These are phyloP conservation scores for Fusarium pseudonygamai DNA, from an alignment of 2,329 filamentous ascomycete species.

Conservation along the genomic window DNA sequence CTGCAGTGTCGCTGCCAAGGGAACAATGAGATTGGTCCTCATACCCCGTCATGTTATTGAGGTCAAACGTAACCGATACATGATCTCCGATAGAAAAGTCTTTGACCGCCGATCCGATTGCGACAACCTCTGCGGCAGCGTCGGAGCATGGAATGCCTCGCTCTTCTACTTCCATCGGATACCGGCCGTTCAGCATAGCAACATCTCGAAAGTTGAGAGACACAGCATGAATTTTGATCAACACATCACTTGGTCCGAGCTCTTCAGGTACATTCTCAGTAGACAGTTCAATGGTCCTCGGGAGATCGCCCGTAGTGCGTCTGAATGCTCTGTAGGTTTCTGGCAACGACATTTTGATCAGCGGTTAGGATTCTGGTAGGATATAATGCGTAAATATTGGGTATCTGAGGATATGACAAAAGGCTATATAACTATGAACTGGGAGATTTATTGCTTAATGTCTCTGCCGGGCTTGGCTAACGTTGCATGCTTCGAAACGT, in stretches of 20 bases:
- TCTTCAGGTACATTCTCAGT: fast-evolving
- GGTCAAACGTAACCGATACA: neutral
- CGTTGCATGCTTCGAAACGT: too few species aligned
- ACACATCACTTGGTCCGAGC: neutral
- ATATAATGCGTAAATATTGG: neutral
- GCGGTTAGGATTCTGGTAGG: fast-evolving
- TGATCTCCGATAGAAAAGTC: neutral
- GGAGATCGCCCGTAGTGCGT: neutral
- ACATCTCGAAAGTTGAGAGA: neutral
- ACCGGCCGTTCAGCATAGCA: neutral
- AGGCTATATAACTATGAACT: fast-evolving
- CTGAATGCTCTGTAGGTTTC: neutral
- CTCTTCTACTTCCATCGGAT: neutral
- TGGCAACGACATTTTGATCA: neutral
- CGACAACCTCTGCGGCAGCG: neutral
- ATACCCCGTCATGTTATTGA: fast-evolving
- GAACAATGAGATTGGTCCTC: fast-evolving
- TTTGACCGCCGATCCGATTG: neutral
- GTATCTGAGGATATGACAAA: neutral
- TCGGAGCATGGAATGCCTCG: neutral
- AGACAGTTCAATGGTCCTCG: neutral
- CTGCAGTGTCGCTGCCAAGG: neutral
- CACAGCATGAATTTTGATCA: neutral
- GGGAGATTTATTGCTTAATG: too few species aligned
- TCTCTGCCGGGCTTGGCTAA: too few species aligned